phyloP scores from a whole-genome alignment of 1,284 basidiomycete genomes.

The Fomitopsis pinicola region DNA sequence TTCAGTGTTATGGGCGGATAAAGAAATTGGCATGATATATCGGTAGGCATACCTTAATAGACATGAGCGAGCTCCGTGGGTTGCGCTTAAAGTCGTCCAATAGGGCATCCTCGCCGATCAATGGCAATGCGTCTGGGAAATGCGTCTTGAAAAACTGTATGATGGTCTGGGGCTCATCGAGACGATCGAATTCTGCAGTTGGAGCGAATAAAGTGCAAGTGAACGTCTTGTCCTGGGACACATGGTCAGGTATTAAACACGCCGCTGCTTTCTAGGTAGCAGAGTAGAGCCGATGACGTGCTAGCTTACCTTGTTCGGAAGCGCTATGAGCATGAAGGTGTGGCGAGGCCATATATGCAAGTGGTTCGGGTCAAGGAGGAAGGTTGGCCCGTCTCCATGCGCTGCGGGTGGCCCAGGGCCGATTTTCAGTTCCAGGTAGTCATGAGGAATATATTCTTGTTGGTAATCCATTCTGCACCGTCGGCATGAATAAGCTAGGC shows the following conservation, averaged over 20 bases:
- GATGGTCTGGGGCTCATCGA: conserved; percentile 58
- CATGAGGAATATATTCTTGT: conserved; percentile 92
- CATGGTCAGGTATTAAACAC: conserved; percentile 18
- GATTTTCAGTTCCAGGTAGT: conserved; percentile 96
- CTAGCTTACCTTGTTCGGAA: conserved; percentile 83
- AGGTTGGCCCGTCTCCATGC: conserved; percentile 57
- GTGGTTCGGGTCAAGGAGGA: conserved; percentile 89
- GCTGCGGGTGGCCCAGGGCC: conserved; percentile 62
- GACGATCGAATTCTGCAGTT: conserved; percentile 68
- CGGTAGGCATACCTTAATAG: conserved; percentile 69
- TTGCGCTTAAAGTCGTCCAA: conserved; percentile 77
- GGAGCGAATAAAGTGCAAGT: conserved; percentile 94
- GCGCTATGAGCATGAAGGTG: conserved; percentile 97
- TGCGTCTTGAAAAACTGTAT: conserved; percentile 77
- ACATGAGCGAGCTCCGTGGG: conserved; percentile 86
- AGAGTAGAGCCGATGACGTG: conserved; percentile 17
- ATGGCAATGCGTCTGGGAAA: conserved; percentile 83
- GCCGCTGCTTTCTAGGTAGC: conserved; percentile 20
- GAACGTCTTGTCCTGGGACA: conserved; percentile 71
- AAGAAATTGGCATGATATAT: conserved; percentile 5
- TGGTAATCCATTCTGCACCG: conserved; percentile 82
- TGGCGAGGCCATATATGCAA: conserved; percentile 99
- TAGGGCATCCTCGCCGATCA: conserved; percentile 80
- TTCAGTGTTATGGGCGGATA: conserved; percentile 1
- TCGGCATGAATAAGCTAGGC: conserved; percentile 8